Base-by-base conservation (phyloP, 768 basidiomycete genomes). In the Suillus bovinus region DNA sequence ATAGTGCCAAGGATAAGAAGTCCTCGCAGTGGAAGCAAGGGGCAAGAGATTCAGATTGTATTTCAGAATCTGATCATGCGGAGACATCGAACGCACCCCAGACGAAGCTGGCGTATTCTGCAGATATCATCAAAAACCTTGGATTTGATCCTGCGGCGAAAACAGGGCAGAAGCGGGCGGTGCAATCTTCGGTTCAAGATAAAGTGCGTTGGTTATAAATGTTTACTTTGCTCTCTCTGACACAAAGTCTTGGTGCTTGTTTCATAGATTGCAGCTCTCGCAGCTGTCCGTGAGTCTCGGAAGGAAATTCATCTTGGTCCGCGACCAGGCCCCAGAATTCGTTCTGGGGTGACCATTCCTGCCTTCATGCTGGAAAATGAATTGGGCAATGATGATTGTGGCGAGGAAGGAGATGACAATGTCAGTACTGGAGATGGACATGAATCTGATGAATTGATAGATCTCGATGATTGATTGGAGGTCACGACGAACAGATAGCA, bases 71-170 rank as follows among this genome's bases (percentile, higher is more conserved):
- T 54, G 58, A 61, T 38, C 63, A 74, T 36, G 64, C 44, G 33
- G 56, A 47, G 4, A 41, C n/a, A 24, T 54, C 65, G 2, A 22
- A 20, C 31, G 61, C 49, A 17, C 65, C 67, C 38, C 55, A 56
- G 6, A 67, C 66, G 55, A 85, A 81, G 69, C 78, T 74, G 50
- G 81, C 84, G 2, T 94, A 89, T 71, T 86, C 87, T 42, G 86
- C 88, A 0, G 78, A 79, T 56, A 72, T 90, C 27, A 85, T 94
- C 69, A 87, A 87, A 69, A 79, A 82, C 5, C 78, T 94, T 4
- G 93, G 93, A 2, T 94, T 94, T 63, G 90, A 94, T 74, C 93
- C 93, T 29, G 84, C 86, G 3, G 69, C 79, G 9, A 87, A 86
- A 68, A 72, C 77, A 47, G 85, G 85, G 2, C 80, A 78, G 44